phyloP scores from a whole-genome alignment of 2,329 filamentous ascomycete species.

The Diaporthe nobilis region DNA sequence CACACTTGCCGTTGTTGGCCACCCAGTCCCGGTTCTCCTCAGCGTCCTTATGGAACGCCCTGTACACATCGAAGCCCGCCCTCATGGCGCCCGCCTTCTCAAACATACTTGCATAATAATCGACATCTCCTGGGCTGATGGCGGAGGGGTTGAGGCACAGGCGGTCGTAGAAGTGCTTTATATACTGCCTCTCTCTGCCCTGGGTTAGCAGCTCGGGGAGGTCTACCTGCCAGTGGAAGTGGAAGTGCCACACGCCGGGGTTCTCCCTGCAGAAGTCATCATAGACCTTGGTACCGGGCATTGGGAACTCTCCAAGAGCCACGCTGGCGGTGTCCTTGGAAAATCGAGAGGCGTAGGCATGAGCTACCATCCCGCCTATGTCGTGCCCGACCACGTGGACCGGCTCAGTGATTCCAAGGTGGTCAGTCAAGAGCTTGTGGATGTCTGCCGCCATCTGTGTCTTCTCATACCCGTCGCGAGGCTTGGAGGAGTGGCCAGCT shows the following conservation, averaged over 20 bases:
- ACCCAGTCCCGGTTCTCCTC: slow-evolving; percentile 50
- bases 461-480: slow-evolving; percentile 1
- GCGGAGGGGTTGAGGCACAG: slow-evolving; percentile 53
- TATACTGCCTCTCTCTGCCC: slow-evolving; percentile 57
- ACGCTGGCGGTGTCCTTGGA: background rate
- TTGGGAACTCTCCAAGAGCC: background rate
- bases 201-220: slow-evolving; percentile 32
- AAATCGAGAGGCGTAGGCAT: slow-evolving; percentile 3
- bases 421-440: background rate
- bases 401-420: background rate
- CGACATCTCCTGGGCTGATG: slow-evolving; percentile 54
- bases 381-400: background rate
- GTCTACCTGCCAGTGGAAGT: slow-evolving; percentile 3
- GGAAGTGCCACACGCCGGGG: background rate
- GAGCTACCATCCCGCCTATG: background rate
- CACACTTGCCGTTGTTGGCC: slow-evolving; percentile 48
- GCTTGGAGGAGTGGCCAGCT: background rate
- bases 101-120: slow-evolving; percentile 55
- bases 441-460: background rate
- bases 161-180: slow-evolving; percentile 60
- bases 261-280: background rate
- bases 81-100: slow-evolving; percentile 52
- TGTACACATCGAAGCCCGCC: slow-evolving; percentile 52
- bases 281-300: slow-evolving; percentile 3
- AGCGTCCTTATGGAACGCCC: slow-evolving; percentile 51